A percentile compares a stretch with the other conserved stretches of the same genome.
Conservation (phyloP, 257 asterid species). For the Solanum piurae region DNA sequence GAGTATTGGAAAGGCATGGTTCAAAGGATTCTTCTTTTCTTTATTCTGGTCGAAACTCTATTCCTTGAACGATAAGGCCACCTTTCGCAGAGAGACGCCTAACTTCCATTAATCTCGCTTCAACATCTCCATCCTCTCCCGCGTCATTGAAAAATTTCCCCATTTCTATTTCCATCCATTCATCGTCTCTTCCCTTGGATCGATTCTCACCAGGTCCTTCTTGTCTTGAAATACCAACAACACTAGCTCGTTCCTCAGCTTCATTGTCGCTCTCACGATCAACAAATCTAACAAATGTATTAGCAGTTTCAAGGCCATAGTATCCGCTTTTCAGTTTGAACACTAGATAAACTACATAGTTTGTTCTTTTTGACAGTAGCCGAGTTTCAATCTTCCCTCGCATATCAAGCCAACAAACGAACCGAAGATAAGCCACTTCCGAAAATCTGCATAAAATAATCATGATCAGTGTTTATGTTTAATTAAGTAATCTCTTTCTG, state of each 20-base stretch:
- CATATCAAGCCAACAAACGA: slow-evolving; percentile 51
- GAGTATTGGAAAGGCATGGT: background rate
- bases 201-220: slow-evolving; percentile 23
- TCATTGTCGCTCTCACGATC: background rate
- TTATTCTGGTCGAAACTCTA: background rate
- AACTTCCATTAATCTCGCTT: slow-evolving; percentile 9
- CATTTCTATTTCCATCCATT: slow-evolving; percentile 56
- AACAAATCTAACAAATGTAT: slow-evolving; percentile 16
- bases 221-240: background rate
- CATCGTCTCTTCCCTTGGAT: slow-evolving; percentile 29
- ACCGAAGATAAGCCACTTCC: slow-evolving; percentile 52
- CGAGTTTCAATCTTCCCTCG: slow-evolving; percentile 29
- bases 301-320: slow-evolving; percentile 26
- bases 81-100: background rate
- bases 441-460: slow-evolving; percentile 31
- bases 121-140: slow-evolving; percentile 22
- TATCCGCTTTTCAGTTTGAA: slow-evolving; percentile 18
- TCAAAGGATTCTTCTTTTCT: background rate
- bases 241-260: slow-evolving; percentile 1
- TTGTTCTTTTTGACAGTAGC: slow-evolving; percentile 24
- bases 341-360: slow-evolving; percentile 17
- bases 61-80: background rate
- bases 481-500: background rate
- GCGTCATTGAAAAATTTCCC: slow-evolving; percentile 26
- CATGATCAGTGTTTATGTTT: background rate